Percentiles rank a stretch among this genome's conserved stretches.
Conservation (phyloP, 177 flowering plant genomes). For the Telopea speciosissima region DNA sequence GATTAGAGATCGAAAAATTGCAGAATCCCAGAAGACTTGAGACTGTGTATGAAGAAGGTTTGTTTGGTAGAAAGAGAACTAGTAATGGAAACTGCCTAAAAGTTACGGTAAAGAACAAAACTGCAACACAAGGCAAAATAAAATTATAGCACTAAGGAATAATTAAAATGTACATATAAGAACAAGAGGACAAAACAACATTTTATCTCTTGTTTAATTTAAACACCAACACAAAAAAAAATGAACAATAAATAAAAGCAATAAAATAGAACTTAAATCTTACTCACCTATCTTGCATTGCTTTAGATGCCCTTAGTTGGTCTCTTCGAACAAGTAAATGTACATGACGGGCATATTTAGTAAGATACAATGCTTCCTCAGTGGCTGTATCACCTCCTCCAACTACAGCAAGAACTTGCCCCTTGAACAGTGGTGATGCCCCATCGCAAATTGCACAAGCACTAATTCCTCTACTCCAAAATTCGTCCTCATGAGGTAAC, state of each 20-base stretch:
- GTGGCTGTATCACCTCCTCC: constrained; percentile 99
- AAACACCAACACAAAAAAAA: not conserved
- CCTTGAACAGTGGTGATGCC: constrained; percentile 90
- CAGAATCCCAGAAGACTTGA: not conserved
- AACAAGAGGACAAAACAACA: no score
- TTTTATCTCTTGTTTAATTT: no score
- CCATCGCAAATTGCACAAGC: constrained; percentile 99
- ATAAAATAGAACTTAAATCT: not conserved
- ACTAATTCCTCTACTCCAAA: constrained; percentile 98
- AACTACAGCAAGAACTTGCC: constrained; percentile 93
- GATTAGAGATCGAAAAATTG: no score
- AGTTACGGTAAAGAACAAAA: not conserved
- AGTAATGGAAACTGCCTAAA: not conserved
- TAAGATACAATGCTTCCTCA: constrained; percentile 94
- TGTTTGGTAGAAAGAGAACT: no score
- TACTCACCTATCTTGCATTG: constrained; percentile 94
- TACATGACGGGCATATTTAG: constrained; percentile 95
- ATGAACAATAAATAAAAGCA: not conserved
- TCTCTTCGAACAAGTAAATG: constrained; percentile 84
- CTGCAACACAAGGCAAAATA: not conserved
- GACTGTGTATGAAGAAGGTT: not conserved
- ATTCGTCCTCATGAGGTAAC: constrained; percentile 92
- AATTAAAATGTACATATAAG: no score
- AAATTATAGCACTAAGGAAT: not conserved
- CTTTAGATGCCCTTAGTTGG: constrained; percentile 85